Base-by-base conservation (phyloP, 192 early-diverging fungal genomes). In the Backusella psychrophila region DNA sequence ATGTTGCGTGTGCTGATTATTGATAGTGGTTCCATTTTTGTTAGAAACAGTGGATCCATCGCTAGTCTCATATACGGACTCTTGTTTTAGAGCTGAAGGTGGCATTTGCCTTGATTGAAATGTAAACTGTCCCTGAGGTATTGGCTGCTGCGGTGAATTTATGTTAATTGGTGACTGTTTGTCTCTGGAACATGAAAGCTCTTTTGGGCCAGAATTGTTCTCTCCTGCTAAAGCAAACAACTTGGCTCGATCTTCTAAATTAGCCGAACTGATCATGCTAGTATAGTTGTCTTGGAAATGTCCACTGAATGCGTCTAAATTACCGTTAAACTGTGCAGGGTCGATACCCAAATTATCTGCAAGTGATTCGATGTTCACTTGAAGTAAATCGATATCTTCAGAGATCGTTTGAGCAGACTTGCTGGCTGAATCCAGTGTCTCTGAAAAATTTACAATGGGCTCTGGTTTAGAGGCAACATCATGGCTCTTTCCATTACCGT, bases 391-490 rank as follows among this genome's bases (percentile, higher is more conserved):
- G 53, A 79, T 79, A 65, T 79, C 78, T 35, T 75, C 46, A 35
- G 74, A 65, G 36, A 79, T 79, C 7, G 73, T 66, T 33, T 79
- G 73, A 3, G 78, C 78, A 12, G 78, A 79, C 36, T 68, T 63
- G 6, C 73, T 75, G n/a, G 74, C 78, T 14, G 74, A 41, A 33
- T 74, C 68, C 12, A 79, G 34, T 19, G 69, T 72, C 4, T 72
- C 26, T 4, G 78, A 79, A 36, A 75, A 75, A 66, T 11, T 14
- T 9, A 29, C 26, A 63, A 29, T 26, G 1, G 56, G 23, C 4
- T 63, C 56, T 63, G 56, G 3, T 63, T 63, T 29, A 8, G 56
- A 29, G 26, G 26, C 9, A 11, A 29, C 11, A 7, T n/a, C 56
- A 29, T 29, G 23, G n/a, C 23, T 29, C 23, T 26, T 63, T 7